Evolutionary conservation across 78 protist genomes (phyloP), one percentile per base, ranked within the genome.

Genomic region (Speleostelium caveatum): DNA sequence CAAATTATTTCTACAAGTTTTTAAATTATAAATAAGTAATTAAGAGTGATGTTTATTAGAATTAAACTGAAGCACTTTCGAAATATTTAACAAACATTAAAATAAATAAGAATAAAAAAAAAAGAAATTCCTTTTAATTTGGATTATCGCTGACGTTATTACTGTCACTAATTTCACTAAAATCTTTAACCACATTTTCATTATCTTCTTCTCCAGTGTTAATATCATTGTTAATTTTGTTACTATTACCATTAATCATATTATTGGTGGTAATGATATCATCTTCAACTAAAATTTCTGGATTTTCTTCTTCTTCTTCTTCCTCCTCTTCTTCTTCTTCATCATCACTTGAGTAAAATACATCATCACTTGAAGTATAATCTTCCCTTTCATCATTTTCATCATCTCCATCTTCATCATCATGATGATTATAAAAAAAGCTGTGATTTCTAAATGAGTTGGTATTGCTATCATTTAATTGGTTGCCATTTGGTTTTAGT

Each of bases 261-360:
- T 65, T 65, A 41, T 36, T 36, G 36, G 32, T 65, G 42, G 36
- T 36, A 65, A 36, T 65, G 21, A 51, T 8, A 35, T 41, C 65
- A 16, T 72, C 59, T 6, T 19, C 51, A 72, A 51, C 32, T 16
- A 53, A 51, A 51, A 36, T 53, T 19, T 53, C 78, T 32, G 53
- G 32, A 33, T 72, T 41, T 5, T 71, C 78, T 19, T 51, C 63
- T 49, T 71, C 62, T 22, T 45, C 28, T 8, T 72, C 78, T 2
- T 51, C 16, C 21, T 72, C 32, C 32, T 45, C 51, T n/a, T 53
- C 65, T 10, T 58, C 35, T 12, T 28, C 36, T 21, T 56, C n/a
- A 51, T 53, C 39, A 2, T 35, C 49, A 51, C 78, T 72, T 28
- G 19, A 24, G 6, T 7, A 32, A 3, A 24, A 2, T 32, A 38